A percentile compares a stretch with the other conserved stretches of the same genome.
These are phyloP conservation scores for Macrotyloma uniflorum DNA, from an alignment of 306 rosid species.

Conservation along the genomic window DNA sequence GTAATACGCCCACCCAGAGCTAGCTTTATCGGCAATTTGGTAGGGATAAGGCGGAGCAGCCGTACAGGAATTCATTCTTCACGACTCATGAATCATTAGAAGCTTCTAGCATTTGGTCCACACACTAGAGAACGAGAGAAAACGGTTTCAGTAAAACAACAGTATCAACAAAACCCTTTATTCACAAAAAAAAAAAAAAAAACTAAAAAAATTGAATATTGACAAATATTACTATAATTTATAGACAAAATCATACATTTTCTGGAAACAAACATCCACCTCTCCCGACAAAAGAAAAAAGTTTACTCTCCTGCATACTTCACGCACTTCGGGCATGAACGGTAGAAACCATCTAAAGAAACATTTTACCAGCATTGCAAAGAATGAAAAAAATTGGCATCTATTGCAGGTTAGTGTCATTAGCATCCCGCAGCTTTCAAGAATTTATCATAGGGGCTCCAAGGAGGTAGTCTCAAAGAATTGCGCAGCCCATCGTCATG, in stretches of 20 bases:
- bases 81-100: not conserved
- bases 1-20: not conserved
- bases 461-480: constrained; percentile 85
- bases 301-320: constrained; percentile 30
- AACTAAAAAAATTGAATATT: constrained; percentile 30
- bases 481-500: constrained; percentile 53
- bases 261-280: constrained; percentile 13
- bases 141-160: constrained; percentile 7
- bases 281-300: constrained; percentile 19
- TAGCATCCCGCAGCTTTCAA: constrained; percentile 96
- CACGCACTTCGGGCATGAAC: constrained; percentile 29
- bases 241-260: constrained; percentile 38
- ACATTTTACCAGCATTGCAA: constrained; percentile 38
- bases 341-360: constrained; percentile 35
- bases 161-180: constrained; percentile 18
- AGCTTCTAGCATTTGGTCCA: constrained; percentile 21
- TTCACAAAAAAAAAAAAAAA: not conserved
- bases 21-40: not conserved
- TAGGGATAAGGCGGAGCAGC: not conserved
- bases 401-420: constrained; percentile 31
- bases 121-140: not conserved
- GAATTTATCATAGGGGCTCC: constrained; percentile 94
- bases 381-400: constrained; percentile 60
- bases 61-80: not conserved
- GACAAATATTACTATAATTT: constrained; percentile 26